Evolutionary conservation across 495 filamentous ascomycete species (phyloP), one percentile per base, ranked within the genome.

Genomic region (Platismatia glauca): DNA sequence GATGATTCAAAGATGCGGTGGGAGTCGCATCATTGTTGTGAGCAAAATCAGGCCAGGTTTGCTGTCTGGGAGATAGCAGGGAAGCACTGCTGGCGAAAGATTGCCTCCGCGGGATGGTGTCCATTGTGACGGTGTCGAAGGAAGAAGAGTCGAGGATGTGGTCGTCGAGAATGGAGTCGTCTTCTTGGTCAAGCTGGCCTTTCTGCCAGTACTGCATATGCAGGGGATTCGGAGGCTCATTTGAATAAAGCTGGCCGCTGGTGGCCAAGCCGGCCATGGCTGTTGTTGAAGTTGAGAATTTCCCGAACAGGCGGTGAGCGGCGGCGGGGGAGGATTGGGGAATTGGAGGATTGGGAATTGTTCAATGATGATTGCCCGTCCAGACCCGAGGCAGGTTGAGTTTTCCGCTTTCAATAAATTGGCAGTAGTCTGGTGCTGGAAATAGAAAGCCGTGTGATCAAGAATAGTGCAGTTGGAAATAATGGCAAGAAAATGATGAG

Each of bases 151-250:
- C 89, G 65, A 93, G 82, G 71, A 92, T 92, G 77, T 88, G 86
- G 52, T 93, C 88, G 75, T 95, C 90, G 66, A 95, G 77, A 73
- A 91, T 87, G 72, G 82, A 87, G 73, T 83, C 82, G 70, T 62
- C 60, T 35, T 63, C 61, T 58, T 44, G 53, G n/a, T 63, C 61
- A 16, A 63, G 31, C 31, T 57, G 35, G 20, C 29, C 57, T 44
- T 63, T 63, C n/a, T 58, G 55, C 58, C 59, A 57, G 50, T 53
- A 53, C 6, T 53, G 50, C 50, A 53, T 53, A 55, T 61, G 58
- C 15, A 55, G 58, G 39, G 43, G 58, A 11, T 56, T 37, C 31
- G 41, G 63, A 56, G 50, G 39, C 58, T 46, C 58, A 50, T 65
- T 60, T 38, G 37, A 46, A 37, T 65, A 61, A 33, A 58, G 34